A percentile compares a stretch with the other conserved stretches of the same genome.
phyloP scores from a whole-genome alignment of 371 early-diverging fungal species.

The Mucor irregularis region DNA sequence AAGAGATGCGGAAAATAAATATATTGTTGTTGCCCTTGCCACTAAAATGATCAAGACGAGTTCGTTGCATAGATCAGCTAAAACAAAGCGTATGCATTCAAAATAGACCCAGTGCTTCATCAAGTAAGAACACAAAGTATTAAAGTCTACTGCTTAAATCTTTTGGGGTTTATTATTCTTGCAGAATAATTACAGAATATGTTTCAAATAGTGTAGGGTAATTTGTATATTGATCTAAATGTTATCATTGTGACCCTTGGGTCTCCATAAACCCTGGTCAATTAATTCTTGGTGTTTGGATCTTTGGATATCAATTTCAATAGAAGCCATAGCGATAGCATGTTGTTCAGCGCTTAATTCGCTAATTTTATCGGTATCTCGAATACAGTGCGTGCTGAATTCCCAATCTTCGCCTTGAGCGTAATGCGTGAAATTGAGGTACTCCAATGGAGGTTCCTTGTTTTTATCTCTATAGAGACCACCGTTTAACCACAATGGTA shows the following conservation, averaged over 20 bases:
- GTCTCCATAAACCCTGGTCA: constrained; percentile 15
- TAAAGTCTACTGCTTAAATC: no score
- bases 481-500: constrained; percentile 53
- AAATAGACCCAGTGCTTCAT: no score
- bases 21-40: no score
- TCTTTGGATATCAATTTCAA: constrained; percentile 20
- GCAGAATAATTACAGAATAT: no score
- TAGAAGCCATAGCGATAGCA: constrained; percentile 11
- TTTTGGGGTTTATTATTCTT: no score
- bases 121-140: no score
- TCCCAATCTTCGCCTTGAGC: constrained; percentile 31
- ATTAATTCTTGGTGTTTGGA: constrained; percentile 14
- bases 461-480: constrained; percentile 50
- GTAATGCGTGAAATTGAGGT: constrained; percentile 37
- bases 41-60: no score
- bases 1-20: no score
- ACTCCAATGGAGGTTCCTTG: constrained; percentile 9
- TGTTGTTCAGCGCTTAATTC: constrained; percentile 7
- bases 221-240: neutral
- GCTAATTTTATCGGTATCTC: constrained; percentile 21
- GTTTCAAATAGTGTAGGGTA: no score
- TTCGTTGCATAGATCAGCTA: no score
- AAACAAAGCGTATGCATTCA: no score
- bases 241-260: neutral
- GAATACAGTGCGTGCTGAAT: constrained; percentile 26